Base-by-base conservation (phyloP, 2,329 filamentous ascomycete species). In the Rhynchosporium graminicola region DNA sequence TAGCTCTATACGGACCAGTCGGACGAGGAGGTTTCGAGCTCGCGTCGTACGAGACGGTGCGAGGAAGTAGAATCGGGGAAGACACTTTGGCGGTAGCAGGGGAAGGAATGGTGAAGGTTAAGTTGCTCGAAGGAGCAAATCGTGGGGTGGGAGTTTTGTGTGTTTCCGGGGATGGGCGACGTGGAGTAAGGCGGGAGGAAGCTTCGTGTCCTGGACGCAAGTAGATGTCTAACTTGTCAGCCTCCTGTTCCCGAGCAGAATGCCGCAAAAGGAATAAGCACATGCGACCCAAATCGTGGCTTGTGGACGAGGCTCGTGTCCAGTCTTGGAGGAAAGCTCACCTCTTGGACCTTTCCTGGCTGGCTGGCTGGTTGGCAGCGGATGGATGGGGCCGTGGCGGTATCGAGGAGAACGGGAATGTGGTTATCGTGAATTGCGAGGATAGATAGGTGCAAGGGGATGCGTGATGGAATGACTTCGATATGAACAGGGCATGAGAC, bases 71-170 rank as follows among this genome's bases (percentile, higher is more conserved):
- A 79, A 95, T 83, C 81, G 84, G 88, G 77, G 93, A 91, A 88
- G 92, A 94, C 91, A 96, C 88, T 82, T 96, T 96, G 91, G 89
- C 91, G 91, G 91, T 94, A 79, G 90, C 90, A 80, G 69, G 66
- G 50, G 70, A 57, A 63, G 71, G 60, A 71, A 73, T 73, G 50
- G 62, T 71, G 70, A 59, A 63, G 67, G 67, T 70, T 71, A 68
- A 69, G 64, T 68, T 50, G 64, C 68, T 72, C 70, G 67, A 63
- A 61, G 55, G 70, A 72, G 70, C 72, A 73, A 62, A 20, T 31
- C 31, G 33, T 50, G 26, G 56, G n/a, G n/a, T 36, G 4, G 10
- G 8, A 58, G 43, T 10, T 48, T 58, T 47, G 48, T 54, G 5
- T 48, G n/a, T 59, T 57, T 36, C 46, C 51, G 46, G 36, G 43